Conservation (phyloP, 1,284 basidiomycete species). For the Sporisorium graminicola region DNA sequence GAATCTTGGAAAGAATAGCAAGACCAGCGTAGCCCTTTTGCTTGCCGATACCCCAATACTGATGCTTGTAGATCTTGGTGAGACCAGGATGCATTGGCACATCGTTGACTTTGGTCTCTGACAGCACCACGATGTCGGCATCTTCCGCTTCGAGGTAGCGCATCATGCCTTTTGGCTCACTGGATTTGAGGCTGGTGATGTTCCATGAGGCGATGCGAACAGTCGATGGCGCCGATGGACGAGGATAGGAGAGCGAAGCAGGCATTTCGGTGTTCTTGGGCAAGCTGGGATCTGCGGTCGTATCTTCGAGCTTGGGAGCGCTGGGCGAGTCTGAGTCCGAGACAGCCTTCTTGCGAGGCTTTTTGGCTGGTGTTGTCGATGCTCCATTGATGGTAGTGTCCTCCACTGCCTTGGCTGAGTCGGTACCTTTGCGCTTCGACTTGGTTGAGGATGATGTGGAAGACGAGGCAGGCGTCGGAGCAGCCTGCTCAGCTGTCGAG, state of each 20-base stretch:
- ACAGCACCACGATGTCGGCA: slow-evolving; percentile 64
- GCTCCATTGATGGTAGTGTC: not conserved
- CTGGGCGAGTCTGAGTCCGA: slow-evolving; percentile 38
- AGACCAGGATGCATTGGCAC: slow-evolving; percentile 57
- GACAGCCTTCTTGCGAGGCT: slow-evolving; percentile 39
- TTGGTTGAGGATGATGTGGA: slow-evolving; percentile 18
- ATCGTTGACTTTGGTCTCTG: slow-evolving; percentile 66
- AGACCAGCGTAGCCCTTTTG: slow-evolving; percentile 76
- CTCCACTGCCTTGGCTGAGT: slow-evolving; percentile 3
- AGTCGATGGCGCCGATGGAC: slow-evolving; percentile 27
- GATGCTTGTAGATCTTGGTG: slow-evolving; percentile 58
- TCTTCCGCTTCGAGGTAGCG: slow-evolving; percentile 66
- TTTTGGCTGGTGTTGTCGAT: slow-evolving; percentile 17
- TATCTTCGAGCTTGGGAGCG: slow-evolving; percentile 36
- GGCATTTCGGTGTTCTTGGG: slow-evolving; percentile 51
- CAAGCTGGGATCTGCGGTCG: slow-evolving; percentile 37
- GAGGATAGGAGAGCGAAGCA: slow-evolving; percentile 18
- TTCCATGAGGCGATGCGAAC: slow-evolving; percentile 64
- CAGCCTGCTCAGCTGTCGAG: not conserved
- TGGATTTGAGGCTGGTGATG: slow-evolving; percentile 63
- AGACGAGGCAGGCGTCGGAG: not conserved
- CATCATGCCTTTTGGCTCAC: slow-evolving; percentile 63
- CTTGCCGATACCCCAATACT: slow-evolving; percentile 67
- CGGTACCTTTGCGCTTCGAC: slow-evolving; percentile 33
- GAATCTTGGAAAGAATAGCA: slow-evolving; percentile 82